A percentile compares a stretch with the other conserved stretches of the same genome.
Evolutionary conservation across 2,329 filamentous ascomycete genomes (phyloP).

Genomic region (Calonectria ilicicola): DNA sequence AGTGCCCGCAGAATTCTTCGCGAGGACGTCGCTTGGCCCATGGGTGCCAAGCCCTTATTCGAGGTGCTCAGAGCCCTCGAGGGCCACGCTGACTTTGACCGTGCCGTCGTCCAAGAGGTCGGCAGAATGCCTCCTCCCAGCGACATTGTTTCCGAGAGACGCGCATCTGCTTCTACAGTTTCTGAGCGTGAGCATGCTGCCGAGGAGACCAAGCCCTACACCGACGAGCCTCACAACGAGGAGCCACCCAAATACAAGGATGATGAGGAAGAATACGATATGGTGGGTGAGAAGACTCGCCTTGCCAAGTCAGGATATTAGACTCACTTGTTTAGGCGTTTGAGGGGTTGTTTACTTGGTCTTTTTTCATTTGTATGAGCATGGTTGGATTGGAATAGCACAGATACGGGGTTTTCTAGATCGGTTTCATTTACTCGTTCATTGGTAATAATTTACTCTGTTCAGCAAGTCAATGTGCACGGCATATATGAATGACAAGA

Average conservation of each 20-base stretch:
- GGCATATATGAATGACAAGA: background rate
- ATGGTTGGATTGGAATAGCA: background rate
- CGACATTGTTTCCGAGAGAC: constrained; percentile 47
- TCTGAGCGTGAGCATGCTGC: background rate
- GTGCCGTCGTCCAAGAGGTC: constrained; percentile 42
- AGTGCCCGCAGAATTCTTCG: constrained; percentile 50
- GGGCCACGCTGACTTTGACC: constrained; percentile 44
- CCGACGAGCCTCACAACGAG: constrained; percentile 30
- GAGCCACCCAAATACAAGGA: constrained; percentile 36
- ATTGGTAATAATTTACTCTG: background rate
- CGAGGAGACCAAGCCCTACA: constrained; percentile 19
- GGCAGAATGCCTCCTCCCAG: constrained; percentile 36
- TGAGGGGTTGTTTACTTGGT: background rate
- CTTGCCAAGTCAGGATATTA: constrained; percentile 41
- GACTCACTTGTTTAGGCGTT: background rate
- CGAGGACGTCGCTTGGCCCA: constrained; percentile 55
- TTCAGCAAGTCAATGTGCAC: background rate
- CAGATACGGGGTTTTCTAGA: background rate
- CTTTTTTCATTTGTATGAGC: constrained; percentile 2
- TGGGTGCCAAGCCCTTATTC: constrained; percentile 51
- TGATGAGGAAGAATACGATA: constrained; percentile 30
- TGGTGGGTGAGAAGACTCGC: constrained; percentile 42
- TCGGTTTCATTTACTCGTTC: background rate
- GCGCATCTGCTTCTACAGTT: background rate
- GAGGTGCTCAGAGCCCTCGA: constrained; percentile 55